Evolutionary conservation across 192 early-diverging fungal species (phyloP), one percentile per base, ranked within the genome.

Genomic region (Radiomyces spectabilis): DNA sequence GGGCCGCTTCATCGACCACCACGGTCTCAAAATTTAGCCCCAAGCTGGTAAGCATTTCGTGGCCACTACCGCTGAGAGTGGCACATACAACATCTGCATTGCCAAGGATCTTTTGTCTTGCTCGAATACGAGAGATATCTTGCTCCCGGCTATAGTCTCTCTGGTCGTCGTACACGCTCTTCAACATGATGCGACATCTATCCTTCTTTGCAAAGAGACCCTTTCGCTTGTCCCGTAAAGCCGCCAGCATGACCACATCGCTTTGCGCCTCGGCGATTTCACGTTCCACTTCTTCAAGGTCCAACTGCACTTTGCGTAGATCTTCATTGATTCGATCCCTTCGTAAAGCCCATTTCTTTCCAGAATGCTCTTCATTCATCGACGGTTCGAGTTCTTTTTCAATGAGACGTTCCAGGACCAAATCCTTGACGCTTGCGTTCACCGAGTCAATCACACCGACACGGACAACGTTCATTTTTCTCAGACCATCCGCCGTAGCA

Each of bases 1-100:
- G 95, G 21, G 92, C 92, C 0, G 95, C 95, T 66, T 98, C 95
- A 60, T 98, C 95, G 49, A 98, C 88, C 53, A 98, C 94, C 9
- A 95, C 87, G 0, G 85, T 82, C 18, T 83, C 81, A 64, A 95
- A 97, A 6, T 74, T 71, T 31, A 87, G 74, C 10, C 68, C 53
- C 9, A 88, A 57, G 32, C 76, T 73, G 0, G 79, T 72, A 35
- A 98, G 58, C 44, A 84, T 71, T 27, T 95, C 93, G 40, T 95
- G 87, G 0, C 93, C 95, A 48, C 88, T 87, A 16, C 87, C 89
- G 51, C 80, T 84, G 10, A 98, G 70, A 2, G 95, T 98, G 39
- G 83, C 80, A 48, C 85, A 87, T 16, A 92, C 74, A 35, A 96
- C 81, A 72, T 98, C 92, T 0, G 89, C 88, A 13, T 85, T 79